Evolutionary conservation across 129 eudicot genomes (phyloP), one percentile per base, ranked within the genome.

Genomic region (Flaveria ramosissima): DNA sequence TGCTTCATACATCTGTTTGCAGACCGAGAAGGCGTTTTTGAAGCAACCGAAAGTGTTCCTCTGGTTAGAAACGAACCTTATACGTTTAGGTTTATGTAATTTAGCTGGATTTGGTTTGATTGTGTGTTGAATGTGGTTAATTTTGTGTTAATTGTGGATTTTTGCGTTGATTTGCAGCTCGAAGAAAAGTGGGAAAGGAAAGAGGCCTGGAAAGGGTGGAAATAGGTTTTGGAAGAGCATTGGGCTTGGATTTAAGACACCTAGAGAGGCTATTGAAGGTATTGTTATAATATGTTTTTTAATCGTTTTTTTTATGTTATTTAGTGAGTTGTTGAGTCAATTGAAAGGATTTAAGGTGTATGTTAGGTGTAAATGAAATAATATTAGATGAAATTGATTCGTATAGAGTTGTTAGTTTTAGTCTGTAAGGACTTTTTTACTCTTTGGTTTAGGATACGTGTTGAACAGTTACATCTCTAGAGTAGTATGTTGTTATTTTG

Each of bases 221-320:
- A 86, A 83, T 75, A 73, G 90, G 27, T 86, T 81, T 68, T 86
- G 55, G 57, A 86, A 86, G 84, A 80, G 70, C 69, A 21, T 86
- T 59, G 90, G 90, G 46, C 84, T 86, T 6, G 88, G 88, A 17
- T 86, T 86, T 48, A 86, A 86, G 86, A 86, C 90, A 3, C 90
- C 90, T 10, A 73, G 90, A 80, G 90, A 86, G 70, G 90, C 90
- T 64, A 81, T 83, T 50, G 90, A 86, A 74, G 88, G 90, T 86
- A 73, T 73, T 1, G 0, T 39, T 14, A 30, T 30, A 4, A 30
- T 30, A 30, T 30, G 36, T 30, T 30, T 30, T 30, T 30, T 30
- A 3, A 30, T 30, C 6, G 36, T 30, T 30, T 30, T 30, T 30
- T 30, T 30, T 30, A 3, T 30, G 36, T 30, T 3, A 30, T 30